Evolutionary conservation across 2,329 filamentous ascomycete species (phyloP), one percentile per base, ranked within the genome.

Genomic region (Paraphaeosphaeria minitans): DNA sequence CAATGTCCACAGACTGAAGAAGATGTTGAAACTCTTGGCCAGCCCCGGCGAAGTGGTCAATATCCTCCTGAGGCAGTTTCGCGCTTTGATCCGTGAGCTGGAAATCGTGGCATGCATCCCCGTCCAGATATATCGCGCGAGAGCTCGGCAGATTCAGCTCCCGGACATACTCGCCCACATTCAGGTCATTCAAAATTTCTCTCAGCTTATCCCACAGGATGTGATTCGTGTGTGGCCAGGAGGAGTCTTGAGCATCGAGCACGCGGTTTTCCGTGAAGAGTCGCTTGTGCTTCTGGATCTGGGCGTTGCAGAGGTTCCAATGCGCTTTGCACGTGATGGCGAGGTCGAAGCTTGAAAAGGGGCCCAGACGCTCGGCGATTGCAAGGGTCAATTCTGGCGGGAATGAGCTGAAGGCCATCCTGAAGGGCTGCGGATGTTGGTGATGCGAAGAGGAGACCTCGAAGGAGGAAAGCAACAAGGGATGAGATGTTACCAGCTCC

Each of bases 151-250:
- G 54, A 21, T 61, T 60, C 9, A 66, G 53, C 33, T 68, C 66
- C n/a, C 60, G 59, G 2, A 63, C 59, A 33, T 65, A 64, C 59
- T 60, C 63, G 4, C 56, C 64, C 21, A 57, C 58, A 8, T 53
- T 50, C 19, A 59, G 62, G 31, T 66, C 53, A 14, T 46, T 41
- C 2, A 66, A 21, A 0, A 66, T 55, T 10, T 64, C 59, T 27
- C 42, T 62, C 12, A 62, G 16, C 9, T 55, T 41, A 10, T 50
- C 33, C 61, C 61, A 67, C 2, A 64, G 49, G 8, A 60, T 7
- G 35, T 46, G 41, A 16, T 53, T 43, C 3, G 14, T 8, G 16
- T 24, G 22, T 14, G 51, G 51, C 7, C 35, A 39, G 1, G 31
- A 37, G 1, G 42, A 4, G 37, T 52, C 47, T 27, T 29, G 21